Conservation (phyloP, 176 grass and related monocot genomes). For the Aegilops umbellulata region DNA sequence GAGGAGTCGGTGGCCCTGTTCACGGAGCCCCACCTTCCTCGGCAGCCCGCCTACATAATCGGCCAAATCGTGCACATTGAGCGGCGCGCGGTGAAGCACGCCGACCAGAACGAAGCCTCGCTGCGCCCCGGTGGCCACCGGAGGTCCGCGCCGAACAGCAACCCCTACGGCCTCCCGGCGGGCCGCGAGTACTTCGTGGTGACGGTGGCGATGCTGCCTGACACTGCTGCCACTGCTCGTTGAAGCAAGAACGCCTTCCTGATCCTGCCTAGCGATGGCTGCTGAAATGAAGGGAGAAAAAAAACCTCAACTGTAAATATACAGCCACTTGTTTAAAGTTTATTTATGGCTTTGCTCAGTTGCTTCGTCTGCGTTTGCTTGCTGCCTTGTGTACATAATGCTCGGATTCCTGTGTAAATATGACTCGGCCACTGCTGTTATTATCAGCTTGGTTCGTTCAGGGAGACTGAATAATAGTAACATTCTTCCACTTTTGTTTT, state of each 20-base stretch:
- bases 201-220: constrained; percentile 90
- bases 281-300: constrained; percentile 88
- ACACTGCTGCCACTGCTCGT: constrained; percentile 41
- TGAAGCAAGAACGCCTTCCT: constrained; percentile 68
- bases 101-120: constrained; percentile 26
- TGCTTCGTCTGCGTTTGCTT: constrained; percentile 8
- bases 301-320: constrained; percentile 71
- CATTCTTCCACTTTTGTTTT: constrained; percentile 33
- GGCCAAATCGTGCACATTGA: constrained; percentile 98
- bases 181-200: constrained; percentile 96
- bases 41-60: constrained; percentile 59
- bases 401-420: constrained; percentile 37
- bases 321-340: constrained; percentile 15
- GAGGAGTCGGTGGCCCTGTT: constrained; percentile 94
- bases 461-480: constrained; percentile 29
- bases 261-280: constrained; percentile 73
- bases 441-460: constrained; percentile 26
- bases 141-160: constrained; percentile 40
- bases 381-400: neutral
- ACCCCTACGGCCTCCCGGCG: constrained; percentile 51
- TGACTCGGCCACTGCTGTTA: constrained; percentile 28
- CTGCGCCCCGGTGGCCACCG: constrained; percentile 12
- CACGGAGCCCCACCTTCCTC: constrained; percentile 54
- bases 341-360: constrained; percentile 12
- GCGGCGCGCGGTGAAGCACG: constrained; percentile 20